Evolutionary conservation across 371 early-diverging fungal genomes (phyloP).

Genomic region (Smittium mucronatum): DNA sequence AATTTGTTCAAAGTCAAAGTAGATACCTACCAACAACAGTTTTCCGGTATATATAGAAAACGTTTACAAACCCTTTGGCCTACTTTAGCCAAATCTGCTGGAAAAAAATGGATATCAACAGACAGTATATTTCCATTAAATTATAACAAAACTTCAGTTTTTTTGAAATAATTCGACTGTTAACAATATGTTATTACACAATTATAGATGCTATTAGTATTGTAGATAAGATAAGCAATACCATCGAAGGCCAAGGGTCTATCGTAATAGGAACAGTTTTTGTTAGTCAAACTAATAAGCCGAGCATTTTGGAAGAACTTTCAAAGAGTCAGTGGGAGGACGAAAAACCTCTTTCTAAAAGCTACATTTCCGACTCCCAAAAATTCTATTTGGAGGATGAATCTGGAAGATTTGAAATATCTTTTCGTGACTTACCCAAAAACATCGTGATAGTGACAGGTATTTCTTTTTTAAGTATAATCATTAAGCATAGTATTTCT

Average conservation of each 20-base stretch:
- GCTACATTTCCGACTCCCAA: slow-evolving; percentile 50
- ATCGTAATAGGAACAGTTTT: slow-evolving; percentile 68
- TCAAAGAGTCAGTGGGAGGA: slow-evolving; percentile 56
- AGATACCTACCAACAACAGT: slow-evolving; percentile 23
- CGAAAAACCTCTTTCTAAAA: slow-evolving; percentile 44
- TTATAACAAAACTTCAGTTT: background rate
- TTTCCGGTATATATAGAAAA: slow-evolving; percentile 20
- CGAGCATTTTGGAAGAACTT: slow-evolving; percentile 74
- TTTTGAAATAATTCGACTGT: background rate
- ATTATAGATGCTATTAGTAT: background rate
- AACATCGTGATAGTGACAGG: slow-evolving; percentile 44
- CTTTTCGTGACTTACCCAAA: slow-evolving; percentile 37
- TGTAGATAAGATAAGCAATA: background rate
- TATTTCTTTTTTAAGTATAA: background rate
- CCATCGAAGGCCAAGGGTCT: background rate
- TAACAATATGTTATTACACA: too few species aligned
- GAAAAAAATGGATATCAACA: slow-evolving; percentile 4
- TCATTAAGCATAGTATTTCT: background rate
- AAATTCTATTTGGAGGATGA: slow-evolving; percentile 76
- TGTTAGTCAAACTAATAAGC: slow-evolving; percentile 68
- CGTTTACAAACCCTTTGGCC: slow-evolving; percentile 8
- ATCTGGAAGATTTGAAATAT: slow-evolving; percentile 63
- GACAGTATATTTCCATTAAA: background rate
- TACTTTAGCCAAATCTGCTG: background rate
- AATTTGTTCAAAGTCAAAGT: background rate